Percentiles rank a stretch among this genome's conserved stretches.
phyloP scores from a whole-genome alignment of 345 rosid genomes.

The Euphorbia peplus region DNA sequence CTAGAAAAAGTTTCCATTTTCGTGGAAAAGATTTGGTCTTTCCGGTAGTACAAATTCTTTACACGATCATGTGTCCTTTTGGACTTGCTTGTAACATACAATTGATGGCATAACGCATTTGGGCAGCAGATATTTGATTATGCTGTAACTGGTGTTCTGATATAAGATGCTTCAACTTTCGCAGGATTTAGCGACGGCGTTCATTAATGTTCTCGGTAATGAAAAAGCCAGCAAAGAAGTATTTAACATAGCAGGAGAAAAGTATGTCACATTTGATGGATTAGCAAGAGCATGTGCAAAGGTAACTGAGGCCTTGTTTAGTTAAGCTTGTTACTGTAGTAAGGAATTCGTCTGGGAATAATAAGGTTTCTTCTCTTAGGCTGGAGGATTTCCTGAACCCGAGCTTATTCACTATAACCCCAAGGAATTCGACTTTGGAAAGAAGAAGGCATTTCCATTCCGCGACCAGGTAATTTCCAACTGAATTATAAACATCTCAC shows the following conservation, averaged over 20 bases:
- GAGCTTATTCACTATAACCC: constrained; percentile 84
- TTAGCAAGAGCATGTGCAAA: constrained; percentile 93
- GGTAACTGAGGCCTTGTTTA: constrained; percentile 40
- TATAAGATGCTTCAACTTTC: constrained; percentile 15
- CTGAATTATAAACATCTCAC: not conserved
- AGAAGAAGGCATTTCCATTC: constrained; percentile 98
- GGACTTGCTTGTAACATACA: not conserved
- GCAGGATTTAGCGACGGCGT: constrained; percentile 90
- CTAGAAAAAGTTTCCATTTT: not conserved
- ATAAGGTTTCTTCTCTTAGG: constrained; percentile 39
- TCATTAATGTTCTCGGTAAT: constrained; percentile 69
- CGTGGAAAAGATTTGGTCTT: not conserved
- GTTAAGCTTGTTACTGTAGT: not conserved
- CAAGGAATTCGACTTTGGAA: constrained; percentile 87
- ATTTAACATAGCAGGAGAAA: constrained; percentile 91
- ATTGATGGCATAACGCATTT: not conserved
- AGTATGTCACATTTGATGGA: constrained; percentile 85
- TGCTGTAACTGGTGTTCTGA: not conserved
- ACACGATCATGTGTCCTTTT: too few species aligned
- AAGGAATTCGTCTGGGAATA: not conserved
- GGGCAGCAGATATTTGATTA: not conserved
- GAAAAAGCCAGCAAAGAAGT: constrained; percentile 83
- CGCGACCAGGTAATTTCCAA: constrained; percentile 72
- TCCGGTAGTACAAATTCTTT: not conserved
- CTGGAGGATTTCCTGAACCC: constrained; percentile 95